These are phyloP conservation scores for Vaccinium vitisidaea DNA, from an alignment of 148 eudicot species.

Conservation along the genomic window DNA sequence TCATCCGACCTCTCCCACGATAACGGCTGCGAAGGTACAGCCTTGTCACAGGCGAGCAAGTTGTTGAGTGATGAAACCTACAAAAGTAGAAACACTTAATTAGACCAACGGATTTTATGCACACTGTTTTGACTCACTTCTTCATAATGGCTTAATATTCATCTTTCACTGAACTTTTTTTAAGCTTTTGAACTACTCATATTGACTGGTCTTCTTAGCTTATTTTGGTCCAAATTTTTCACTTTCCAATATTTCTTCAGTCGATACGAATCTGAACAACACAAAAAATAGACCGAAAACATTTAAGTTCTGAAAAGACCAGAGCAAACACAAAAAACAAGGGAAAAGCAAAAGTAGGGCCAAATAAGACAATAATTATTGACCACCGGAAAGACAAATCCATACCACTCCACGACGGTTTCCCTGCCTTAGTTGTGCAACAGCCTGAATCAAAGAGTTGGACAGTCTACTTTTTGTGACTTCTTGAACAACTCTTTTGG, in stretches of 20 bases:
- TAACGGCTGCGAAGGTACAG: slow-evolving; percentile 71
- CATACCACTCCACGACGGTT: slow-evolving; percentile 78
- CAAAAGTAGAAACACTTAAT: slow-evolving; percentile 2
- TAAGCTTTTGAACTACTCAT: neutral
- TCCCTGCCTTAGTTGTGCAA: slow-evolving; percentile 78
- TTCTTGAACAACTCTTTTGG: slow-evolving; percentile 67
- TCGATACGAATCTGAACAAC: neutral
- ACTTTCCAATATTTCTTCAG: neutral
- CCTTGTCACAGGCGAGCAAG: slow-evolving; percentile 91
- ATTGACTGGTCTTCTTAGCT: neutral
- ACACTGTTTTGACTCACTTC: neutral
- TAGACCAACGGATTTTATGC: neutral
- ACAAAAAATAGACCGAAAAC: neutral
- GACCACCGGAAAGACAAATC: neutral
- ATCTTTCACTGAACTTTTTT: neutral
- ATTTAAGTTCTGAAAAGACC: no score
- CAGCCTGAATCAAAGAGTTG: slow-evolving; percentile 76
- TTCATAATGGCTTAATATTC: neutral
- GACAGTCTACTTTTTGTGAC: slow-evolving; percentile 68
- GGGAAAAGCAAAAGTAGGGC: no score
- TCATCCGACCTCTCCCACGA: slow-evolving; percentile 85
- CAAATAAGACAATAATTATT: neutral
- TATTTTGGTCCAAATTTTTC: neutral
- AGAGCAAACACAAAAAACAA: no score
- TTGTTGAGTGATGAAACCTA: slow-evolving; percentile 79